Percentiles rank a stretch among this genome's conserved stretches.
phyloP scores from a whole-genome alignment of 2,329 filamentous ascomycete genomes.

The Zymoseptoria brevis region DNA sequence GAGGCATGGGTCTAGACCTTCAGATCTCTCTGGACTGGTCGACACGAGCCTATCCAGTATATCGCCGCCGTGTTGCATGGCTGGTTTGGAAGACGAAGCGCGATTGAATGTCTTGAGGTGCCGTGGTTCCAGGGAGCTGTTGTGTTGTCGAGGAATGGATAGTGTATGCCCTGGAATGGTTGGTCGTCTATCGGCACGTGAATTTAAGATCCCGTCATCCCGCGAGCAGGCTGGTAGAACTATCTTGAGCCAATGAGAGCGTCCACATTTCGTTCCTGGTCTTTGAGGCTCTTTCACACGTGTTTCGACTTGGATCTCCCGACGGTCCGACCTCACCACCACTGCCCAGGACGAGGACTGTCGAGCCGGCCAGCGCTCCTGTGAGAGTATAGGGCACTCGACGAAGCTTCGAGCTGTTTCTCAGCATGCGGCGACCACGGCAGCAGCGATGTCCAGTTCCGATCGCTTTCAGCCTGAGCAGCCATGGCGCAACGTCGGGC shows the following conservation, averaged over 20 bases:
- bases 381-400: neutral
- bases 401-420: neutral
- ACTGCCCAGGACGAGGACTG: neutral
- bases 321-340: neutral
- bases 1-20: neutral
- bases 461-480: too few relatives aligned
- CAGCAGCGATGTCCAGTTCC: neutral
- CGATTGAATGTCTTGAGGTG: too few relatives aligned
- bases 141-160: too few relatives aligned
- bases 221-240: too few relatives aligned
- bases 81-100: too few relatives aligned
- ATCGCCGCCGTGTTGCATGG: too few relatives aligned
- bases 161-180: too few relatives aligned
- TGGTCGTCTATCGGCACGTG: neutral
- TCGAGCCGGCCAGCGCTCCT: neutral
- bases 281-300: neutral
- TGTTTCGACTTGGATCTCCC: neutral
- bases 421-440: neutral
- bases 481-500: too few relatives aligned
- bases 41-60: neutral
- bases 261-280: neutral
- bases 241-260: neutral
- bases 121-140: too few relatives aligned
- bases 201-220: neutral
- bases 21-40: neutral